A percentile compares a stretch with the other conserved stretches of the same genome.
phyloP scores from a whole-genome alignment of 495 filamentous ascomycete genomes.

The Penicillium paradoxum region DNA sequence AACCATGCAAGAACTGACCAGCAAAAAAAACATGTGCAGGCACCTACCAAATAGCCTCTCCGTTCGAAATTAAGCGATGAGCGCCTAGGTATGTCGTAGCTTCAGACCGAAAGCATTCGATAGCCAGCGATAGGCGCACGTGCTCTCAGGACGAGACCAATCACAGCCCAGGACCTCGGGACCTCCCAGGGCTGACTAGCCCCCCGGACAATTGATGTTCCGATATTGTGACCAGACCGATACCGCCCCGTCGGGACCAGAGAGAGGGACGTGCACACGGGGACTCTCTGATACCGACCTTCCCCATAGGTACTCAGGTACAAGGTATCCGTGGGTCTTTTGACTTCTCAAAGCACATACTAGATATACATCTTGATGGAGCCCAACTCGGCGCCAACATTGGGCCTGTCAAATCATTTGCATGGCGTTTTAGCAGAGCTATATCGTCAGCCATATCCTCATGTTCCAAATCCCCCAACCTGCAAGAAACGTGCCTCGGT shows the following conservation, averaged over 20 bases:
- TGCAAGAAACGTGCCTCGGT: slow-evolving; percentile 69
- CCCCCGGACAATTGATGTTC: background rate
- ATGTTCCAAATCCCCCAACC: slow-evolving; percentile 56
- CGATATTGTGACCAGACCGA: too few relatives aligned
- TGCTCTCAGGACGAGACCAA: slow-evolving; percentile 1
- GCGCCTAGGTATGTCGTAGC: slow-evolving; percentile 2
- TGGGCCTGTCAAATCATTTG: slow-evolving; percentile 26
- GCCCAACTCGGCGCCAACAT: background rate
- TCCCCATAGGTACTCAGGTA: background rate
- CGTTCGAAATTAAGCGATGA: slow-evolving; percentile 4
- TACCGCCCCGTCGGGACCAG: too few relatives aligned
- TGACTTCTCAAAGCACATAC: background rate
- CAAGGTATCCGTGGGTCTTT: too few relatives aligned
- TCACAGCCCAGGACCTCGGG: background rate
- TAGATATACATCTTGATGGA: slow-evolving; percentile 6
- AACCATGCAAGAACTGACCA: background rate
- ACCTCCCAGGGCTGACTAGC: background rate
- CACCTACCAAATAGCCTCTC: background rate
- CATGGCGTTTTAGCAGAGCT: slow-evolving; percentile 49
- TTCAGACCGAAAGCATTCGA: background rate
- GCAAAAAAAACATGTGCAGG: background rate
- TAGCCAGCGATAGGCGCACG: slow-evolving; percentile 11
- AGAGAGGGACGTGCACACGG: background rate
- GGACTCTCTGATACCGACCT: too few relatives aligned
- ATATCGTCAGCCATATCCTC: slow-evolving; percentile 52